Evolutionary conservation across 805 yeast genomes (phyloP), one percentile per base, ranked within the genome.

Genomic region (Millerozyma miso): DNA sequence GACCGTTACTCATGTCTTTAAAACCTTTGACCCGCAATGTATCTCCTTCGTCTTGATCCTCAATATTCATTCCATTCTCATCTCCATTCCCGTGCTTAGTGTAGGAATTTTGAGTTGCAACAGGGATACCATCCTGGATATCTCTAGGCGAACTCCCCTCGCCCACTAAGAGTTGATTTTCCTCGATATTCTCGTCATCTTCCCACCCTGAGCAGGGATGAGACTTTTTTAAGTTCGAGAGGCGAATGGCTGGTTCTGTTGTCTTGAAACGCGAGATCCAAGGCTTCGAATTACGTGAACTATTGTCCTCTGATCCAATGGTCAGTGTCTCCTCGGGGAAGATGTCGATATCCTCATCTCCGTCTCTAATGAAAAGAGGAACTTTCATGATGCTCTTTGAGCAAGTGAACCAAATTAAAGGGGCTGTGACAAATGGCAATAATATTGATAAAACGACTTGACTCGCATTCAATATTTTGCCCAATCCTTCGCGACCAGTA

Each of bases 401-500:
- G 47, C 87, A 79, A 0, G 96, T 88, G 60, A 88, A 87, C 59
- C 80, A 83, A 44, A 88, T 82, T 13, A 32, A 32, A n/a, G 97
- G 97, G 0, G 96, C 96, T 33, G 89, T 80, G 4, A 89, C 93
- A 47, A 88, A 78, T 1, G 97, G 97, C 44, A 89, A 70, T 41
- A 90, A 77, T 50, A 90, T 60, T 2, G 93, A 81, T 33, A 89
- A 71, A 14, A 86, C 83, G 19, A 89, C 97, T 62, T 89, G 97
- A 37, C 88, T 79, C 4, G 81, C 79, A 54, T 90, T 90, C 54
- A 89, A 69, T 19, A 85, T 83, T 42, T 74, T 76, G 14, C 87
- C 75, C 39, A 89, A 72, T 3, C 97, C 97, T 57, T 81, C 85
- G 49, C 95, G 77, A 3, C 97, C 97, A 49, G 85, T 76, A 5